Evolutionary conservation across 345 rosid species (phyloP).

Genomic region (Passiflora organensis): DNA sequence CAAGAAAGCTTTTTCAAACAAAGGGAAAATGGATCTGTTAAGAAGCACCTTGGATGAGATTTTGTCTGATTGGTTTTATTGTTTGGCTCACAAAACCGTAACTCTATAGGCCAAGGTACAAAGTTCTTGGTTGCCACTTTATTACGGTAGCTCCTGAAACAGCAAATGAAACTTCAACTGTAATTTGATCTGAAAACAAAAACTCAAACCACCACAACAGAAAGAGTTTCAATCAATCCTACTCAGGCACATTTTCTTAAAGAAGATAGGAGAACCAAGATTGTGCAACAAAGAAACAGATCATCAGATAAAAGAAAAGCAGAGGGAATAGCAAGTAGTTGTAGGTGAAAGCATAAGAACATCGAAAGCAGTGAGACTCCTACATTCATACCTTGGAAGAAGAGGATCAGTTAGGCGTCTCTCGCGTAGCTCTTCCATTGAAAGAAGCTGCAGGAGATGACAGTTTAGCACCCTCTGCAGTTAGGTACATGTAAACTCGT

Average conservation of each 20-base stretch:
- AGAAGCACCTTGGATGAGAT: slow-evolving; percentile 69
- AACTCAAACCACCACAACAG: neutral
- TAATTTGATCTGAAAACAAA: neutral
- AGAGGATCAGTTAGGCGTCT: slow-evolving; percentile 79
- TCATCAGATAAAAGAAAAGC: no score
- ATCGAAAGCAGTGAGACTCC: neutral
- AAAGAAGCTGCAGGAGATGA: slow-evolving; percentile 61
- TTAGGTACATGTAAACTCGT: slow-evolving; percentile 9
- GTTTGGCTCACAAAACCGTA: slow-evolving; percentile 84
- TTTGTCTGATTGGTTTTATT: slow-evolving; percentile 65
- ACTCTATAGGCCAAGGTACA: slow-evolving; percentile 94
- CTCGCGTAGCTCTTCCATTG: slow-evolving; percentile 77
- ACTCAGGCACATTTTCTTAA: neutral
- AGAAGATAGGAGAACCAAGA: neutral
- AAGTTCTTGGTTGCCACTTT: slow-evolving; percentile 60
- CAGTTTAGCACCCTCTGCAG: slow-evolving; percentile 12
- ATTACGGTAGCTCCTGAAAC: slow-evolving; percentile 82
- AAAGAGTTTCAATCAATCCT: neutral
- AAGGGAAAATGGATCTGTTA: neutral
- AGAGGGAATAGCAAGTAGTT: neutral
- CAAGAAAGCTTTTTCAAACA: neutral
- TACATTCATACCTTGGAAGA: slow-evolving; percentile 58
- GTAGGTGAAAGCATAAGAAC: neutral
- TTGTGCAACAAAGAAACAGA: neutral
- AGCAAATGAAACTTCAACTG: slow-evolving; percentile 12